These are phyloP conservation scores for Termitomyces sp. DNA, from an alignment of 768 basidiomycete genomes.

Conservation along the genomic window DNA sequence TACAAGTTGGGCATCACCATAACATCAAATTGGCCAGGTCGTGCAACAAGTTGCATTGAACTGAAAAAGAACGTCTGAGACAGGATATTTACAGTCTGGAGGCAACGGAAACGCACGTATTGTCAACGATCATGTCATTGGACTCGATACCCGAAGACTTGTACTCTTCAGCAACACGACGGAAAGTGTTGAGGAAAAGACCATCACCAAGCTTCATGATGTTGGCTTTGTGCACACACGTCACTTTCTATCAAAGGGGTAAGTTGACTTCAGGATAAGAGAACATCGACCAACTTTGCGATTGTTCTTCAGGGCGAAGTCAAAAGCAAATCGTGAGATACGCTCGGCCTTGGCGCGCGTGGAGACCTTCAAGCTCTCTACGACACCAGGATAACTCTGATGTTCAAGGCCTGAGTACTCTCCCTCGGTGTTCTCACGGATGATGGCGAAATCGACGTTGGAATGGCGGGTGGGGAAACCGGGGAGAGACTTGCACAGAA, in stretches of 20 bases:
- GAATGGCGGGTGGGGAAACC: conserved; percentile 95
- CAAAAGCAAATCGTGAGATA: conserved; percentile 96
- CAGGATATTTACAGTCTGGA: not conserved
- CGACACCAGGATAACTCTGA: conserved; percentile 96
- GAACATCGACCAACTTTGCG: conserved; percentile 66
- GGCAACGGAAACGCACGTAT: conserved; percentile 61
- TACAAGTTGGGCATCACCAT: conserved; percentile 99
- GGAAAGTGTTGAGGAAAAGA: conserved; percentile 98
- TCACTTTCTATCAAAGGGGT: conserved; percentile 76
- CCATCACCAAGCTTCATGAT: conserved; percentile 99
- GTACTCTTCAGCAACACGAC: conserved; percentile 95
- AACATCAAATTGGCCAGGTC: conserved; percentile 95
- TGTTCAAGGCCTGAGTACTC: conserved; percentile 99
- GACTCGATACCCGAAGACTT: conserved; percentile 85
- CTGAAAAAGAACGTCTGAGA: conserved; percentile 33
- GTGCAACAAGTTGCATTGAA: conserved; percentile 98
- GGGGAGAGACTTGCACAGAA: conserved; percentile 96
- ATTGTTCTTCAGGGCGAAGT: conserved; percentile 97
- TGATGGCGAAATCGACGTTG: conserved; percentile 98
- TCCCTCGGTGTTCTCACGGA: conserved; percentile 99
- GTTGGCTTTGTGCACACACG: conserved; percentile 99
- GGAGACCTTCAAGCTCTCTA: conserved; percentile 96
- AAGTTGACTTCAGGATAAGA: conserved; percentile 1
- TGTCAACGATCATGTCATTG: conserved; percentile 99
- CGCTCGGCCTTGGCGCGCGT: conserved; percentile 95